A percentile compares a stretch with the other conserved stretches of the same genome.
Evolutionary conservation across 768 basidiomycete species (phyloP).

Genomic region (Hericium coralloides): DNA sequence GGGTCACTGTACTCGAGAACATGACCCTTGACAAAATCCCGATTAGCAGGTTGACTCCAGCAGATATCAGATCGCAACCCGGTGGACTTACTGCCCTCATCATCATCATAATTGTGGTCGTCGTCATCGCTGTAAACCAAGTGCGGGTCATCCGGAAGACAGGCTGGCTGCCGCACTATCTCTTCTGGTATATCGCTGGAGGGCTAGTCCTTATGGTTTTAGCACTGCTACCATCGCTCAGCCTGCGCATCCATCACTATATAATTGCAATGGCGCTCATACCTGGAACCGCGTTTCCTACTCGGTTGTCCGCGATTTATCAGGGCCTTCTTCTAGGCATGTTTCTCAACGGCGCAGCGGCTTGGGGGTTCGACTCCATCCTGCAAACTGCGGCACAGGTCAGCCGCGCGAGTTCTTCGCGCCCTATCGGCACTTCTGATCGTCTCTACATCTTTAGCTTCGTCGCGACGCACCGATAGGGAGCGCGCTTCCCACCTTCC

Average conservation of each 20-base stretch:
- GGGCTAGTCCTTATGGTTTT: slow-evolving; percentile 60
- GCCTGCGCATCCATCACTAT: slow-evolving; percentile 77
- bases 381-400: slow-evolving; percentile 69
- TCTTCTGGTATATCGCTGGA: slow-evolving; percentile 63
- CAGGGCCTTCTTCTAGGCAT: slow-evolving; percentile 79
- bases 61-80: slow-evolving; percentile 54
- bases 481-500: slow-evolving; percentile 58
- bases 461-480: slow-evolving; percentile 64
- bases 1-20: slow-evolving; percentile 72
- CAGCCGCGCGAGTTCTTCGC: slow-evolving; percentile 16
- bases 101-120: slow-evolving; percentile 54
- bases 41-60: slow-evolving; percentile 62
- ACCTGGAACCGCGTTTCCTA: slow-evolving; percentile 75
- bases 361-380: slow-evolving; percentile 74
- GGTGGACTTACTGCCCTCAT: slow-evolving; percentile 64
- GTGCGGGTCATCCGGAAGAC: slow-evolving; percentile 76
- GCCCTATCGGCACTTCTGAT: not conserved
- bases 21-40: slow-evolving; percentile 65
- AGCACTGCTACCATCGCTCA: slow-evolving; percentile 56
- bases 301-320: slow-evolving; percentile 67
- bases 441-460: slow-evolving; percentile 37
- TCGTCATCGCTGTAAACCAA: slow-evolving; percentile 62
- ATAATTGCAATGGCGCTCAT: slow-evolving; percentile 66
- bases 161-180: slow-evolving; percentile 72
- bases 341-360: slow-evolving; percentile 72